Conservation (phyloP, 805 yeast species). For the Metschnikowia koreensis region DNA sequence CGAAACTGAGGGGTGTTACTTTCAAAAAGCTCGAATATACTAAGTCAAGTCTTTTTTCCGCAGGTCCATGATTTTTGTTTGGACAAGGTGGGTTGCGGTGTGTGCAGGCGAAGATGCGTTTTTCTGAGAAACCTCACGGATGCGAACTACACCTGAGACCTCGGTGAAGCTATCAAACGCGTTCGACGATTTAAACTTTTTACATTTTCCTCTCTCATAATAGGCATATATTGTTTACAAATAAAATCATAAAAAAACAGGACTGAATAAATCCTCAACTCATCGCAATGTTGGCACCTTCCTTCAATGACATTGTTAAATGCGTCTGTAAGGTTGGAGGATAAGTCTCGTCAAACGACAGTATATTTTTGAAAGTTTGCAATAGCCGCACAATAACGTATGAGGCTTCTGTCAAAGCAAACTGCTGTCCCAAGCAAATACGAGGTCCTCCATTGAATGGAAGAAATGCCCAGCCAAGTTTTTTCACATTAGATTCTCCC, state of each 20-base stretch:
- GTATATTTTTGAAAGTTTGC: conserved; percentile 16
- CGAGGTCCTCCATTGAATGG: conserved; percentile 27
- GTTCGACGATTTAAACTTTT: too few species aligned
- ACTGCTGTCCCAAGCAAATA: conserved; percentile 26
- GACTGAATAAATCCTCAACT: neutral
- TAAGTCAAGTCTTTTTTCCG: conserved; percentile 2
- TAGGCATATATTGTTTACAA: too few species aligned
- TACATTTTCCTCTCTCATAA: too few species aligned
- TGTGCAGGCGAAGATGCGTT: conserved; percentile 5
- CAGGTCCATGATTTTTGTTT: conserved; percentile 5
- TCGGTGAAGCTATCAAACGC: too few species aligned
- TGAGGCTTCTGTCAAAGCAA: conserved; percentile 24
- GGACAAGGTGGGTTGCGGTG: conserved; percentile 1
- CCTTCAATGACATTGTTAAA: conserved; percentile 18
- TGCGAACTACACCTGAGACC: neutral
- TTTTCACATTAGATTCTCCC: conserved; percentile 26
- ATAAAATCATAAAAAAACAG: neutral
- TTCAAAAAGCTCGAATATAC: neutral
- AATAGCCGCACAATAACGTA: conserved; percentile 20
- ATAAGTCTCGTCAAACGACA: conserved; percentile 11
- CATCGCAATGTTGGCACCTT: conserved; percentile 15
- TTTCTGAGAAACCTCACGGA: neutral
- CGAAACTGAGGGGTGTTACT: neutral
- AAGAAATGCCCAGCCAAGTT: conserved; percentile 23
- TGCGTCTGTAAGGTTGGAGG: conserved; percentile 16